These are phyloP conservation scores for Urostyla sp. DNA, from an alignment of 73 alveolate species.

Conservation along the genomic window DNA sequence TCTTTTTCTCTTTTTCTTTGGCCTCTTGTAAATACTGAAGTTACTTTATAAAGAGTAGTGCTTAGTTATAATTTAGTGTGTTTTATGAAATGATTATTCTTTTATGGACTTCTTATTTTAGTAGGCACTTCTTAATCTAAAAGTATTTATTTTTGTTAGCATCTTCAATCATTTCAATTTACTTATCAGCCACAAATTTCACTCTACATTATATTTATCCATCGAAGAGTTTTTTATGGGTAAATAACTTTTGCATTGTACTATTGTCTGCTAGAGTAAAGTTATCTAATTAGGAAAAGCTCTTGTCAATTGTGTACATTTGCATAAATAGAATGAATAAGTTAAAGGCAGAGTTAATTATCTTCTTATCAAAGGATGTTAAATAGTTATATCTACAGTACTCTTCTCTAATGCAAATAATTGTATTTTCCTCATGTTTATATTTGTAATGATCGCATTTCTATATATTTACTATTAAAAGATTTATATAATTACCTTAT, in stretches of 20 bases:
- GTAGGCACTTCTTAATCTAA: no score
- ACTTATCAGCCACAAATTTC: neutral
- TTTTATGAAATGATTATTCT: no score
- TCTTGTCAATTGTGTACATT: no score
- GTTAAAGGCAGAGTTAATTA: slow-evolving; percentile 42
- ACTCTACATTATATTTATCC: slow-evolving; percentile 6
- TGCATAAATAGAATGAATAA: slow-evolving; percentile 22
- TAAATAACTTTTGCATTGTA: neutral
- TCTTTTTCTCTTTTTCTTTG: no score
- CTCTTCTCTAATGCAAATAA: slow-evolving; percentile 46
- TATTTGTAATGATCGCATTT: slow-evolving; percentile 46
- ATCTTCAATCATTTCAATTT: neutral
- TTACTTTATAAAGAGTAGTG: no score
- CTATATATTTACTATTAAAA: no score
- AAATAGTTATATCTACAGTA: slow-evolving; percentile 45
- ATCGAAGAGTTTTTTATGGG: neutral
- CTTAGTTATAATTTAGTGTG: no score
- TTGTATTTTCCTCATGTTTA: neutral
- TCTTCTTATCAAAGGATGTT: slow-evolving; percentile 12
- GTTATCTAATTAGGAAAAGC: no score
- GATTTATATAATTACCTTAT: neutral
- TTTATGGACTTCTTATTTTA: no score
- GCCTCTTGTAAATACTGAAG: no score
- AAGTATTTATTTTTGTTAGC: neutral
- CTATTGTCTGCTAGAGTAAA: no score